phyloP scores from a whole-genome alignment of 371 early-diverging fungal species.

The Coemansia sp. region DNA sequence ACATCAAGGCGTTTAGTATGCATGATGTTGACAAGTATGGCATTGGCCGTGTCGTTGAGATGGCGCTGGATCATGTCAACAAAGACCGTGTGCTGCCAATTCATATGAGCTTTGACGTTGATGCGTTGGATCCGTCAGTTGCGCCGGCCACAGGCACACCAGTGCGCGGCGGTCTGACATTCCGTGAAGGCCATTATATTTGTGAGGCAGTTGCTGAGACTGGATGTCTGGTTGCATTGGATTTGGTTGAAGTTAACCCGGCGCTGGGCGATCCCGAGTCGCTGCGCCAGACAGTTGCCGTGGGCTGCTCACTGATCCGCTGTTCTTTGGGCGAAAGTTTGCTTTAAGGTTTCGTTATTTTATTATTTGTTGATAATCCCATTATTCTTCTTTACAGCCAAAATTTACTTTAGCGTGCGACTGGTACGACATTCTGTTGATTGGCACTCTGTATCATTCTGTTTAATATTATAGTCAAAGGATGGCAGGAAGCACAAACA shows the following conservation, averaged over 20 bases:
- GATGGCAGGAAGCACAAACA: background rate
- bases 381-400: background rate
- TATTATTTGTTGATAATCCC: background rate
- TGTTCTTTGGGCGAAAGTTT: conserved; percentile 79
- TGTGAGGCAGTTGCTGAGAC: conserved; percentile 90
- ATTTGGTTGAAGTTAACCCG: conserved; percentile 95
- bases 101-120: conserved; percentile 93
- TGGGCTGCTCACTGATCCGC: conserved; percentile 82
- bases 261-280: conserved; percentile 70
- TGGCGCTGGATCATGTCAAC: conserved; percentile 89
- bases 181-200: conserved; percentile 86
- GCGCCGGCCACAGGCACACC: conserved; percentile 96
- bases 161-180: conserved; percentile 92
- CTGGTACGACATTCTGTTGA: background rate
- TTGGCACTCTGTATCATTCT: background rate
- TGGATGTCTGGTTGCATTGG: conserved; percentile 85
- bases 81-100: conserved; percentile 78
- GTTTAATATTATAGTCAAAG: background rate
- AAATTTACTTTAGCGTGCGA: background rate
- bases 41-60: conserved; percentile 90
- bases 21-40: conserved; percentile 94
- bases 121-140: conserved; percentile 91
- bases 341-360: conserved; percentile 34
- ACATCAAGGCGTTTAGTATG: conserved; percentile 94
- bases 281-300: conserved; percentile 79